Evolutionary conservation across 768 basidiomycete genomes (phyloP), one percentile per base, ranked within the genome.

Genomic region (Chlorophyllum brunneum): DNA sequence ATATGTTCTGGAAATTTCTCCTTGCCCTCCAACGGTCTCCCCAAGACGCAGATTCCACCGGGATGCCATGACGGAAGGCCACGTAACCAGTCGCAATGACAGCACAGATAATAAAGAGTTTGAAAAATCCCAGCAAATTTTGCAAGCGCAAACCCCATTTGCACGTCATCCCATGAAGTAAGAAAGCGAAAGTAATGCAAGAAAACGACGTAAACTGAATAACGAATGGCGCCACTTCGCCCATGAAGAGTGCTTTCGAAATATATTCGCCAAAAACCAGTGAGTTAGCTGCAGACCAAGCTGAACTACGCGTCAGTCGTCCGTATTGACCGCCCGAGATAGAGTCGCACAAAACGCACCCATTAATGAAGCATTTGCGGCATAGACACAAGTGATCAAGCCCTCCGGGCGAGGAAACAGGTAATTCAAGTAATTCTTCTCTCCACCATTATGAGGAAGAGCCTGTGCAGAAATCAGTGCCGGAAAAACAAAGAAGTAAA

Each of bases 381-480:
- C 76, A 54, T 76, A 84, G 29, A 77, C 55, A 55, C 74, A 81
- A 16, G 78, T 77, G 18, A 69, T 69, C 57, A 86, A 67, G 40
- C 73, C 77, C 40, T 66, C 71, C 9, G 83, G 84, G n/a, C 67
- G 68, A 34, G 71, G 69, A 59, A 71, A 84, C 24, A 83, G 63
- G 56, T 71, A 82, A 56, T 82, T 80, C 47, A 85, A 66, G 57
- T 85, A 86, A 34, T 77, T 81, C 60, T 83, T 84, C 65, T 85
- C 83, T 8, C 78, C 83, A 1, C 83, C 83, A 36, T 69, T 82
- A 10, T 69, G 65, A 0, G 83, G 83, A 1, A 84, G 65, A 11
- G 73, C 80, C 79, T 69, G 31, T 18, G 20, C 15, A 3, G 1
- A 15, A 16, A 2, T 52, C 6, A 26, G 13, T 8, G n/a, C n/a